Conservation (phyloP, 495 filamentous ascomycete genomes). For the Sordaria brevicollis region DNA sequence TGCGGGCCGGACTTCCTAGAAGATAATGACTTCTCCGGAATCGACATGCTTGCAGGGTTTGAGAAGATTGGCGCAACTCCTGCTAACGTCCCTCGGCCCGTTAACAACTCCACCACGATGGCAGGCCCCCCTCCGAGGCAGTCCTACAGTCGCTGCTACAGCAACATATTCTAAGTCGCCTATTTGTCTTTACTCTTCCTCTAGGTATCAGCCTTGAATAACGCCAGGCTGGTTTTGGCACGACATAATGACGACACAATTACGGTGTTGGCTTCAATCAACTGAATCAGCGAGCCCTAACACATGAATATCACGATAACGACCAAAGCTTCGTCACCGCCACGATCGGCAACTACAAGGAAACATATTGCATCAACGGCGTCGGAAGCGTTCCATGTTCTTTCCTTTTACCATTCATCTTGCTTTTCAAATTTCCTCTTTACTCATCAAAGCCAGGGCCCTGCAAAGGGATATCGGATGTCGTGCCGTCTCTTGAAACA, state of each 20-base stretch:
- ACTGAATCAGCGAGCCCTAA: not conserved
- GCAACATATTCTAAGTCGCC: conserved; percentile 31
- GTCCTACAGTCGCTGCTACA: conserved; percentile 26
- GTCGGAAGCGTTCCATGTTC: not conserved
- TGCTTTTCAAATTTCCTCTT: not conserved
- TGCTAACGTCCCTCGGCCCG: conserved; percentile 14
- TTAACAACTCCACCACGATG: conserved; percentile 21
- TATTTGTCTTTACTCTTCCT: conserved; percentile 10
- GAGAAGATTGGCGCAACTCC: conserved; percentile 66
- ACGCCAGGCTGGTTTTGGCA: not conserved
- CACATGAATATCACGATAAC: not conserved
- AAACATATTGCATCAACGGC: not conserved
- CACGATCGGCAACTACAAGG: not conserved
- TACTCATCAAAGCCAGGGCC: not conserved
- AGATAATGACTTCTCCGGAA: conserved; percentile 56
- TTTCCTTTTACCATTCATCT: not conserved
- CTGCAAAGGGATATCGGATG: not conserved
- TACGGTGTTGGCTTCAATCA: not conserved
- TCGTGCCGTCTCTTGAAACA: not conserved
- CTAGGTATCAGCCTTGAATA: not conserved
- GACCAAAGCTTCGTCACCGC: not conserved
- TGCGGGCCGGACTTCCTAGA: conserved; percentile 42
- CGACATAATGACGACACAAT: not conserved
- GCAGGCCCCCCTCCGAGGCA: conserved; percentile 12
- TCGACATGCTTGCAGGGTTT: conserved; percentile 84